Percentiles rank a stretch among this genome's conserved stretches.
These are phyloP conservation scores for Colletotrichum brevisporum DNA, from an alignment of 2,329 filamentous ascomycete genomes.

Conservation along the genomic window DNA sequence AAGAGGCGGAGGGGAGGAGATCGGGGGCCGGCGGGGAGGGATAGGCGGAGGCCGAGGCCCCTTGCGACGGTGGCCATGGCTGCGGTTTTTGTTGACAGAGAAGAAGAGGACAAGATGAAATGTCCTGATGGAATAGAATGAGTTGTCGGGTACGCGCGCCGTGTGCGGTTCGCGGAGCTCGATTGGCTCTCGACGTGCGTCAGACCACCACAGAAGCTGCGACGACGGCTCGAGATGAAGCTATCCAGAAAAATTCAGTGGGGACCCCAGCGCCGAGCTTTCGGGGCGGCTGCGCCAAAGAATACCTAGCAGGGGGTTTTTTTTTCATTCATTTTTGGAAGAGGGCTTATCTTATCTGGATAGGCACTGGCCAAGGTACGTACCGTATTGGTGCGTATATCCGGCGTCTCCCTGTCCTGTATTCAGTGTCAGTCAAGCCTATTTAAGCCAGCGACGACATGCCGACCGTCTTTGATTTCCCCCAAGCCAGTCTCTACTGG, in stretches of 20 bases:
- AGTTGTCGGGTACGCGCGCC: neutral
- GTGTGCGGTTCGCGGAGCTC: neutral
- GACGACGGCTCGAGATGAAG: constrained; percentile 30
- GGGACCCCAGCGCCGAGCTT: constrained; percentile 1
- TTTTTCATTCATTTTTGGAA: neutral
- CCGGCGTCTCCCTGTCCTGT: no score
- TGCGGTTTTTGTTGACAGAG: neutral
- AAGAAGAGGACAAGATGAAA: neutral
- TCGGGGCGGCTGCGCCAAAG: constrained; percentile 14
- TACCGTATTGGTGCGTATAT: no score
- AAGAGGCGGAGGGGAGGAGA: constrained; percentile 33
- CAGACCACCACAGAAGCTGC: constrained; percentile 1
- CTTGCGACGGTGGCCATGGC: constrained; percentile 34
- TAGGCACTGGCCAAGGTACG: no score
- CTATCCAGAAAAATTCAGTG: constrained; percentile 41
- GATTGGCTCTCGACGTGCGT: constrained; percentile 22
- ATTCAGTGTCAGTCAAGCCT: no score
- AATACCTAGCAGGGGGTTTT: constrained; percentile 19
- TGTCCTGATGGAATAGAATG: neutral
- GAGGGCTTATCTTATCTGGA: no score
- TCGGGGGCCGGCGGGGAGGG: constrained; percentile 27
- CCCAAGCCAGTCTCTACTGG: no score
- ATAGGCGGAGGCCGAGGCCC: constrained; percentile 32
- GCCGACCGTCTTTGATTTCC: no score
- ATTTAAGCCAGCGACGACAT: no score